Evolutionary conservation across 176 grass and related monocot species (phyloP), one percentile per base, ranked within the genome.

Genomic region (Paspalum notatum): DNA sequence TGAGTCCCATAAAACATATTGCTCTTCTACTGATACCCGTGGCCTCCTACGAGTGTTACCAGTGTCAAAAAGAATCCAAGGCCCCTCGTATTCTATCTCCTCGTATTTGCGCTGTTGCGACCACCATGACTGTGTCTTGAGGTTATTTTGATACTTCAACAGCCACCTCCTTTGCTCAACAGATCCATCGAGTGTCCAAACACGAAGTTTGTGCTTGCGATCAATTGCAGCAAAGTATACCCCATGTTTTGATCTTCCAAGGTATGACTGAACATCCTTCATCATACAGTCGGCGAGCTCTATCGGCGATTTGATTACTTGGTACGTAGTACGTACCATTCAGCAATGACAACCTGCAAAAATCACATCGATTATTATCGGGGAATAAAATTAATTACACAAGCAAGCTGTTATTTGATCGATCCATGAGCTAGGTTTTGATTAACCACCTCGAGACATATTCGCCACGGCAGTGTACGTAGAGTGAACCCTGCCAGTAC

Each of bases 141-240:
- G 12, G 11, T 7, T 14, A 14, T 12, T 62, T 7, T 16, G 25
- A 37, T 62, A 12, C 25, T 15, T 62, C 1, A 14, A 13, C 59
- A 62, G 12, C 59, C 59, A 62, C 25, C 15, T 5, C 4, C 2
- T 24, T 4, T 58, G 1, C 5, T 62, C 7, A 32, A 2, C 2
- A 0, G 13, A 39, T 40, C 40, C 62, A 4, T 8, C 15, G 7
- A 65, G 62, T 17, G 16, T 9, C 16, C 37, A 65, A 20, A 65
- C 37, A 0, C 5, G 61, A 17, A 63, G 61, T 8, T 4, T 15
- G 25, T 5, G 0, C 26, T 0, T 8, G 7, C 0, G 2, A 4
- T 9, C 2, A 38, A 37, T 16, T 38, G 61, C 0, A 16, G 38
- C 61, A 37, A 62, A 6, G 27, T 63, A 38, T 7, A 63, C 61